These are phyloP conservation scores for Trypanosoma brucei DNA, from an alignment of 208 protist genomes.

Conservation along the genomic window DNA sequence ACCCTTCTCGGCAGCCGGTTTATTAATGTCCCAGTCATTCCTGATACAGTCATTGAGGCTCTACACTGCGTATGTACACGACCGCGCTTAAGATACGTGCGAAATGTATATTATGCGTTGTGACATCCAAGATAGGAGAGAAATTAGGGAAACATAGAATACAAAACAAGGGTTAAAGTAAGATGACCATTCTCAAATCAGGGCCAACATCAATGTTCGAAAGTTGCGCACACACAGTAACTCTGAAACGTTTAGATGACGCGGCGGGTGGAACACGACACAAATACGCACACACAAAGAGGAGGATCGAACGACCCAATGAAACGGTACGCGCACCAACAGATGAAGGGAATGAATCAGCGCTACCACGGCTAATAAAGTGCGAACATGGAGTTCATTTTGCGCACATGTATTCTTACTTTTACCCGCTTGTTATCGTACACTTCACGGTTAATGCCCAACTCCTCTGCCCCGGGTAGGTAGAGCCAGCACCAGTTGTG, in stretches of 20 bases:
- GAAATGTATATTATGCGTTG: no score
- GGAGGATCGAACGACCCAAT: neutral
- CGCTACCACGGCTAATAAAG: constrained; percentile 49
- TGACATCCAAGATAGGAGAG: no score
- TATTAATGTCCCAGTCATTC: constrained; percentile 1
- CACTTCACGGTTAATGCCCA: constrained; percentile 86
- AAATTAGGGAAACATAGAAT: no score
- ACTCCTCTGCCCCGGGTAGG: constrained; percentile 87
- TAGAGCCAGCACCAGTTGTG: constrained; percentile 93
- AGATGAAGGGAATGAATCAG: neutral
- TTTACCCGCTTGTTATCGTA: constrained; percentile 92
- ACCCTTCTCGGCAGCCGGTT: neutral
- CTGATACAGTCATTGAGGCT: neutral
- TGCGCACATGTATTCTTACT: constrained; percentile 89
- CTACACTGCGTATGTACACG: neutral
- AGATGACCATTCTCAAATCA: no score
- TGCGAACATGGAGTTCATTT: constrained; percentile 61
- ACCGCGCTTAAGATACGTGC: neutral
- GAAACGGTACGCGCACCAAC: neutral
- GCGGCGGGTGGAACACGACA: neutral
- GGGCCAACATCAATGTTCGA: no score
- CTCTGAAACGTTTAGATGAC: no score
- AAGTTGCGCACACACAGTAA: no score
- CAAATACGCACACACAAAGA: neutral
- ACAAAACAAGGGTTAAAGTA: no score